A percentile compares a stretch with the other conserved stretches of the same genome.
Conservation (phyloP, 805 yeast species). For the Ogataea dorogensis region DNA sequence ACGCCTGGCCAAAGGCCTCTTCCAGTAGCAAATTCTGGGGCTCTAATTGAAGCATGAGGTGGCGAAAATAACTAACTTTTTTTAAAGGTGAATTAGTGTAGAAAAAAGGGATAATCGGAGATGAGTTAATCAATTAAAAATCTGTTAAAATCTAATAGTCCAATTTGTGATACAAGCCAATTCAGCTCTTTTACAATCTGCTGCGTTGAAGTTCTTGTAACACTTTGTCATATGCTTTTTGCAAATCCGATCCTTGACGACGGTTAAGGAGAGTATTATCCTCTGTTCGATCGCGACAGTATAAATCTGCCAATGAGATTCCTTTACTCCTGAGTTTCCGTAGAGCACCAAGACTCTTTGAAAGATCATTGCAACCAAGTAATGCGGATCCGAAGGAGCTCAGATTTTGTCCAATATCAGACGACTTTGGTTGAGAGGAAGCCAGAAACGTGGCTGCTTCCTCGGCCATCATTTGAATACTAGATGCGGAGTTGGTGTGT, state of each 20-base stretch:
- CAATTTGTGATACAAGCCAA: too few relatives aligned
- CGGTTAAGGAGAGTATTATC: constrained; percentile 16
- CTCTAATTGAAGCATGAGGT: constrained; percentile 76
- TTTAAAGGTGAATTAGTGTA: too few relatives aligned
- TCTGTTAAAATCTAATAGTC: too few relatives aligned
- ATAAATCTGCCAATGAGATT: constrained; percentile 37
- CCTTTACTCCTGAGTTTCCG: constrained; percentile 42
- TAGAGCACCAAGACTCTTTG: constrained; percentile 38
- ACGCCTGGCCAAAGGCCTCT: constrained; percentile 73
- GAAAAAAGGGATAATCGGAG: too few relatives aligned
- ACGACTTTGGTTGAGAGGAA: constrained; percentile 7
- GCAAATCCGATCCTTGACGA: constrained; percentile 3
- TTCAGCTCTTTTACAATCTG: too few relatives aligned
- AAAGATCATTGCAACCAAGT: constrained; percentile 35
- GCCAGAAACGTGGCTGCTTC: constrained; percentile 22
- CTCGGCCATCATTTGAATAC: constrained; percentile 20
- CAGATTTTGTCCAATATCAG: constrained; percentile 26
- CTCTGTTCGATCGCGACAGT: constrained; percentile 12
- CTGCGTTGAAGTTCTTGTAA: too few relatives aligned
- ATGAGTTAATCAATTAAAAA: too few relatives aligned
- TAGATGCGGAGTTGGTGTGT: constrained; percentile 13
- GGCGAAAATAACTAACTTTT: constrained; percentile 7
- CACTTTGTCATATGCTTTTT: constrained; percentile 26
- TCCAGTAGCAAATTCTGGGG: constrained; percentile 80
- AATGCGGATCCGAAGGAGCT: constrained; percentile 36